Conservation (phyloP, 768 basidiomycete species). For the Cubamyces sp. region DNA sequence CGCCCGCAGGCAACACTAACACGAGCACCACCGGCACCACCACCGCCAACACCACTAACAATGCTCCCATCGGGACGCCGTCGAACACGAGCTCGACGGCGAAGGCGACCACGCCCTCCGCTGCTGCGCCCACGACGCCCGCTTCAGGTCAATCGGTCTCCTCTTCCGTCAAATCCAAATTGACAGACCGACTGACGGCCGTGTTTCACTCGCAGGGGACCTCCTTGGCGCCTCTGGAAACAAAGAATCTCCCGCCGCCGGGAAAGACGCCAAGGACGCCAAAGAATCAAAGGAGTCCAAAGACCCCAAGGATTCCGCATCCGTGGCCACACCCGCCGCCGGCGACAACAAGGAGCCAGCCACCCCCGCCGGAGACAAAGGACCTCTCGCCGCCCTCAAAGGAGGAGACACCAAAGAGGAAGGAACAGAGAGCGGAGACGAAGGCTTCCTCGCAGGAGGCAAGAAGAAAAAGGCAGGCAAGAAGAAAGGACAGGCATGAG, state of each 20-base stretch:
- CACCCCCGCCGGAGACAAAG: conserved; percentile 21
- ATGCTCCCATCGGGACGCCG: no score
- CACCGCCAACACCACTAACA: background rate
- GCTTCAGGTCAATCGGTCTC: conserved; percentile 20
- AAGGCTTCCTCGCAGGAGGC: background rate
- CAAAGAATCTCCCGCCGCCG: conserved; percentile 8
- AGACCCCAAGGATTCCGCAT: conserved; percentile 16
- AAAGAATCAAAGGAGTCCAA: conserved; percentile 12
- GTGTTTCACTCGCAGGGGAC: conserved; percentile 25
- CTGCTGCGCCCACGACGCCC: conserved; percentile 4
- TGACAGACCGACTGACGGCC: conserved; percentile 26
- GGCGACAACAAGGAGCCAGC: conserved; percentile 13
- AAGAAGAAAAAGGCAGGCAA: background rate
- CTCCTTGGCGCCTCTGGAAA: conserved; percentile 13
- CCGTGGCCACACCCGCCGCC: conserved; percentile 16
- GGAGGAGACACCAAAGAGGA: conserved; percentile 13
- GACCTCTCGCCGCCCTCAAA: conserved; percentile 16
- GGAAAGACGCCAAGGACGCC: conserved; percentile 18
- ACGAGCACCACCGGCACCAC: background rate
- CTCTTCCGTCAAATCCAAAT: conserved; percentile 19
- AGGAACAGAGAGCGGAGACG: conserved; percentile 24
- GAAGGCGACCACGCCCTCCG: background rate
- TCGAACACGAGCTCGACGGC: no score
- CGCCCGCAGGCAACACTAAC: conserved; percentile 13
- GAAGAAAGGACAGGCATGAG: background rate